Evolutionary conservation across 306 rosid genomes (phyloP).

Genomic region (Cicer cuneatum): DNA sequence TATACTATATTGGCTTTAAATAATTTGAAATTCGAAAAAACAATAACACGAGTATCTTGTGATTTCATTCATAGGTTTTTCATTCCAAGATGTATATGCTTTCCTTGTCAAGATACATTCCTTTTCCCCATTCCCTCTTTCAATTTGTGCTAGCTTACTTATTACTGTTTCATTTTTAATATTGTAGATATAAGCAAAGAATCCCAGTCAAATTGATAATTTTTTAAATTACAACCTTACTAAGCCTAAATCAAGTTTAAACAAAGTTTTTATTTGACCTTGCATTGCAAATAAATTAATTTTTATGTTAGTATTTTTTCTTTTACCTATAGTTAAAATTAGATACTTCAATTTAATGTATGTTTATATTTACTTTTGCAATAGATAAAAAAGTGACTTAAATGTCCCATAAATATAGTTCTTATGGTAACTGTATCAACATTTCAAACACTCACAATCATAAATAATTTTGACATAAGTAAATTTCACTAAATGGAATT

Average conservation of each 20-base stretch:
- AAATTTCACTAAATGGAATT: too few relatives aligned
- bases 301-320: too few relatives aligned
- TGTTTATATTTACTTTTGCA: not conserved
- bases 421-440: too few relatives aligned
- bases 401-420: too few relatives aligned
- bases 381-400: not conserved
- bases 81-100: conserved; percentile 36
- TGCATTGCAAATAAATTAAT: conserved; percentile 35
- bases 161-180: conserved; percentile 4
- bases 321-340: too few relatives aligned
- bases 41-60: not conserved
- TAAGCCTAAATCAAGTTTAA: not conserved
- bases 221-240: not conserved
- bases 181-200: conserved; percentile 28
- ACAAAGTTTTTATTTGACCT: conserved; percentile 25
- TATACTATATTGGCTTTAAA: not conserved
- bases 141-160: not conserved
- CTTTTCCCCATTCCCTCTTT: conserved; percentile 24
- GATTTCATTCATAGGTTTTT: conserved; percentile 18
- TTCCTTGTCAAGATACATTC: conserved; percentile 53
- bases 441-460: too few relatives aligned
- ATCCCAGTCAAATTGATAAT: conserved; percentile 30
- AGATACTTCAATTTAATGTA: conserved; percentile 2
- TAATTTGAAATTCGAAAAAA: not conserved
- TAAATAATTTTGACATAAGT: too few relatives aligned